Percentiles rank a stretch among this genome's conserved stretches.
These are phyloP conservation scores for Penicillium arizonense DNA, from an alignment of 495 filamentous ascomycete species.

Conservation along the genomic window DNA sequence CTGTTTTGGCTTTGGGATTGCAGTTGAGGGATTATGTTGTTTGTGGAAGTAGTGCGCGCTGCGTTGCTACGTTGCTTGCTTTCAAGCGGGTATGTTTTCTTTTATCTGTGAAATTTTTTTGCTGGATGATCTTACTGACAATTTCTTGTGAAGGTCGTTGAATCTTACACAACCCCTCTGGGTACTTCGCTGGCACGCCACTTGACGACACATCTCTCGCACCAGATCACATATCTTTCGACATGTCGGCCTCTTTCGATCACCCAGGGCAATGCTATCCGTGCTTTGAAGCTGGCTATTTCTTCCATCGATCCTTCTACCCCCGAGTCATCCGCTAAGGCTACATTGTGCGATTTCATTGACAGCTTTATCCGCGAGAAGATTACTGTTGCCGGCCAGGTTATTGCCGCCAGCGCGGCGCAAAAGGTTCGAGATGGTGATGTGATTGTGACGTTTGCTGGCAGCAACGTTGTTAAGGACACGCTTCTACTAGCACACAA, in stretches of 20 bases:
- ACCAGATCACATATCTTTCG: constrained; percentile 91
- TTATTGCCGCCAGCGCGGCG: constrained; percentile 73
- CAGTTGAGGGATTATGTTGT: constrained; percentile 88
- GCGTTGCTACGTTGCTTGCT: constrained; percentile 80
- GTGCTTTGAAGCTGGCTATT: constrained; percentile 88
- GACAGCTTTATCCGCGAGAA: constrained; percentile 88
- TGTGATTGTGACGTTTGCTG: constrained; percentile 85
- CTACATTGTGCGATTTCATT: constrained; percentile 71
- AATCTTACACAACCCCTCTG: constrained; percentile 84
- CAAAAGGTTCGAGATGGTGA: constrained; percentile 75
- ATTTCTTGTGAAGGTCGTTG: constrained; percentile 63
- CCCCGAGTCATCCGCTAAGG: constrained; percentile 75
- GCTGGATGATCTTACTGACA: constrained; percentile 9
- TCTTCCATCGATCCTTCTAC: constrained; percentile 79
- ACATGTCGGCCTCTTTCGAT: constrained; percentile 91
- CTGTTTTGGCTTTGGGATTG: constrained; percentile 79
- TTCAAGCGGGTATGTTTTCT: constrained; percentile 77
- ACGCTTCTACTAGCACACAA: constrained; percentile 70
- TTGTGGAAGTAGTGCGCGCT: constrained; percentile 85
- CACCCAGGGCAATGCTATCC: constrained; percentile 93
- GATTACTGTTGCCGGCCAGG: constrained; percentile 79
- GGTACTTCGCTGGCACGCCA: constrained; percentile 83
- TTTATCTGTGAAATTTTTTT: background rate
- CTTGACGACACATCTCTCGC: constrained; percentile 87
- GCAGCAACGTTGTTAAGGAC: constrained; percentile 79